Percentiles rank a stretch among this genome's conserved stretches.
These are phyloP conservation scores for Akanthomyces muscarius DNA, from an alignment of 2,329 filamentous ascomycete species.

Conservation along the genomic window DNA sequence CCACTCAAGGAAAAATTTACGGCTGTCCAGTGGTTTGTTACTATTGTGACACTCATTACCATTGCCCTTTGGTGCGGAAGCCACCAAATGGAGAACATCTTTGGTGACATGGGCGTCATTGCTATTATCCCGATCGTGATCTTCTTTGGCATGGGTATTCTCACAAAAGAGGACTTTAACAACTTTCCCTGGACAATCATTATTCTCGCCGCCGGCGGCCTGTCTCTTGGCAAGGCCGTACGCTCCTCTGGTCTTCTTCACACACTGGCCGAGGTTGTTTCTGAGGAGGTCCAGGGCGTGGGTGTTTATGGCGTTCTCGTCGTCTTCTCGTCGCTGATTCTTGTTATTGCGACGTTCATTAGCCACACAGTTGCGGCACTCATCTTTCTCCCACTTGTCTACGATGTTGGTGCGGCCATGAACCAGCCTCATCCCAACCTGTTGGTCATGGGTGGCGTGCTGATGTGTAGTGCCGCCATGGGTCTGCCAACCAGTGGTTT, in stretches of 20 bases:
- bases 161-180: slow-evolving; percentile 99
- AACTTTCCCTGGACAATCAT: slow-evolving; percentile 99
- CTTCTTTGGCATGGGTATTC: slow-evolving; percentile 93
- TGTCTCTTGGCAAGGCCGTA: slow-evolving; percentile 90
- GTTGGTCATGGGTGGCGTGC: slow-evolving; percentile 86
- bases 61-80: slow-evolving; percentile 90
- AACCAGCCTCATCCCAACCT: slow-evolving; percentile 87
- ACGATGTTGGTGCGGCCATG: slow-evolving; percentile 81
- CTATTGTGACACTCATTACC: slow-evolving; percentile 73
- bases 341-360: slow-evolving; percentile 96
- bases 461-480: slow-evolving; percentile 98
- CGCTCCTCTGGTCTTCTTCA: slow-evolving; percentile 88
- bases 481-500: slow-evolving; percentile 92
- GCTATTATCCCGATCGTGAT: slow-evolving; percentile 93
- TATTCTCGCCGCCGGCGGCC: slow-evolving; percentile 88
- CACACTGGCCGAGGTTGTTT: slow-evolving; percentile 78
- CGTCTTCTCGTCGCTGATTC: slow-evolving; percentile 77
- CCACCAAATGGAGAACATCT: slow-evolving; percentile 80
- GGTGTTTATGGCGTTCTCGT: slow-evolving; percentile 82
- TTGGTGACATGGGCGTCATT: slow-evolving; percentile 97
- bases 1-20: slow-evolving; percentile 85
- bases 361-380: slow-evolving; percentile 94
- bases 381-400: slow-evolving; percentile 88
- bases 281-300: slow-evolving; percentile 67
- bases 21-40: slow-evolving; percentile 90